Percentiles rank a stretch among this genome's conserved stretches.
Evolutionary conservation across 1,139 yeast genomes (phyloP).

Genomic region (Zygoascus hellenicus): DNA sequence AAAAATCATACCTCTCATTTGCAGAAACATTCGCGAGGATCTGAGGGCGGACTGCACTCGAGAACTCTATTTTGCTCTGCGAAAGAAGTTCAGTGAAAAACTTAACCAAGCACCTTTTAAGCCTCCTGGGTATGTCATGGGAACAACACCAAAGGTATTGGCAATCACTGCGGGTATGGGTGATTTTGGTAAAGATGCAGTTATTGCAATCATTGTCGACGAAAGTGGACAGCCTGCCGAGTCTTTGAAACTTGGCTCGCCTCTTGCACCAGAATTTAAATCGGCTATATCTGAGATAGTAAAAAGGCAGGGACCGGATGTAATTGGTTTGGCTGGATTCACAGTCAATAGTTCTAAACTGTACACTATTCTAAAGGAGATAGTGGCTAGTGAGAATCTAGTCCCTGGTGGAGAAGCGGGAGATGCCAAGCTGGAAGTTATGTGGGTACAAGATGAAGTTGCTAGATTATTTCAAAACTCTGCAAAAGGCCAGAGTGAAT

Average conservation of each 20-base stretch:
- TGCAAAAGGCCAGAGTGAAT: constrained; percentile 66
- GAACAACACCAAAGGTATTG: constrained; percentile 79
- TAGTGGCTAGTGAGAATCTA: constrained; percentile 50
- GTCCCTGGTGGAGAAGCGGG: constrained; percentile 47
- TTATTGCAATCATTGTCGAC: constrained; percentile 71
- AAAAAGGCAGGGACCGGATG: constrained; percentile 64
- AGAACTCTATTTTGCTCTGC: constrained; percentile 60
- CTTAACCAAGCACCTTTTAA: constrained; percentile 92
- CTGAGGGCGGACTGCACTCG: constrained; percentile 74
- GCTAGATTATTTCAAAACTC: constrained; percentile 86
- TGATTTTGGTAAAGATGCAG: constrained; percentile 73
- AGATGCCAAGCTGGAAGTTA: constrained; percentile 40
- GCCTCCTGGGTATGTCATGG: constrained; percentile 69
- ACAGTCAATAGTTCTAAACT: constrained; percentile 67
- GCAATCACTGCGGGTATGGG: constrained; percentile 86
- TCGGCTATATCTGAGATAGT: constrained; percentile 54
- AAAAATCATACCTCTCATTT: constrained; percentile 60
- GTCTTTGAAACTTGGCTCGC: constrained; percentile 71
- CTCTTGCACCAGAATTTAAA: constrained; percentile 52
- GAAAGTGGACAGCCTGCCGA: constrained; percentile 77
- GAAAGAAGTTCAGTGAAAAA: constrained; percentile 60
- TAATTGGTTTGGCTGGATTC: constrained; percentile 83
- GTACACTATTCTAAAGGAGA: constrained; percentile 50
- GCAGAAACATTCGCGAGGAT: constrained; percentile 77
- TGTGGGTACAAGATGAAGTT: constrained; percentile 91